Percentiles rank a stretch among this genome's conserved stretches.
These are phyloP conservation scores for Solanum hybrid DNA, from an alignment of 305 asterid species.

Conservation along the genomic window DNA sequence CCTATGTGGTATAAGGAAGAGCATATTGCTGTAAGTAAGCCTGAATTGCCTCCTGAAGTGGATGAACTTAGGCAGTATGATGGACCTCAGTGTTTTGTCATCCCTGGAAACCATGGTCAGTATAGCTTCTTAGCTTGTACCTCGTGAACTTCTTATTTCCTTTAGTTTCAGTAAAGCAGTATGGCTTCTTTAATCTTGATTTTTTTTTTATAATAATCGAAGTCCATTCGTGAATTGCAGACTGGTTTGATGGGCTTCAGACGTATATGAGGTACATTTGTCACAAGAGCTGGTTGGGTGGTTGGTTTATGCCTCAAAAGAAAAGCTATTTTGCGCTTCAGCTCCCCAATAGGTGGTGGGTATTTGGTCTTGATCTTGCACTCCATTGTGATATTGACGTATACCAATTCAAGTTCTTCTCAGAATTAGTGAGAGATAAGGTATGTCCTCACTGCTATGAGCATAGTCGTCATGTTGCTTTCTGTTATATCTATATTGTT, in stretches of 20 bases:
- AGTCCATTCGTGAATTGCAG: constrained; percentile 32
- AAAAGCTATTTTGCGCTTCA: constrained; percentile 96
- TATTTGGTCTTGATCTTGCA: constrained; percentile 96
- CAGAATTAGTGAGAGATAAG: constrained; percentile 80
- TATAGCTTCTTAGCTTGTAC: constrained; percentile 7
- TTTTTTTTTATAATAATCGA: neutral
- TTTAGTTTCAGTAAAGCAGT: neutral
- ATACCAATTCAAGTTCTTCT: constrained; percentile 91
- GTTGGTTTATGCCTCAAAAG: constrained; percentile 99
- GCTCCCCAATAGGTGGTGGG: constrained; percentile 99
- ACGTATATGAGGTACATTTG: constrained; percentile 98
- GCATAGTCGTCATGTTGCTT: neutral
- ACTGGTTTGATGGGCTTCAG: constrained; percentile 99
- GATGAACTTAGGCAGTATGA: constrained; percentile 60
- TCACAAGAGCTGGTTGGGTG: constrained; percentile 99
- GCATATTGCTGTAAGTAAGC: constrained; percentile 80
- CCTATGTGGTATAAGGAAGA: constrained; percentile 85
- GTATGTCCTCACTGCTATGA: constrained; percentile 29
- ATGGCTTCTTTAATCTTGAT: constrained; percentile 1
- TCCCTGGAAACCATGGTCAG: constrained; percentile 99
- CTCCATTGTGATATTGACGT: constrained; percentile 91
- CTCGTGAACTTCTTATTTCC: neutral
- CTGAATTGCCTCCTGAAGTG: constrained; percentile 75
- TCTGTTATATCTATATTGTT: neutral
- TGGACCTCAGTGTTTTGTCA: constrained; percentile 92